Evolutionary conservation across 2,329 filamentous ascomycete species (phyloP).

Genomic region (Metarhizium album): DNA sequence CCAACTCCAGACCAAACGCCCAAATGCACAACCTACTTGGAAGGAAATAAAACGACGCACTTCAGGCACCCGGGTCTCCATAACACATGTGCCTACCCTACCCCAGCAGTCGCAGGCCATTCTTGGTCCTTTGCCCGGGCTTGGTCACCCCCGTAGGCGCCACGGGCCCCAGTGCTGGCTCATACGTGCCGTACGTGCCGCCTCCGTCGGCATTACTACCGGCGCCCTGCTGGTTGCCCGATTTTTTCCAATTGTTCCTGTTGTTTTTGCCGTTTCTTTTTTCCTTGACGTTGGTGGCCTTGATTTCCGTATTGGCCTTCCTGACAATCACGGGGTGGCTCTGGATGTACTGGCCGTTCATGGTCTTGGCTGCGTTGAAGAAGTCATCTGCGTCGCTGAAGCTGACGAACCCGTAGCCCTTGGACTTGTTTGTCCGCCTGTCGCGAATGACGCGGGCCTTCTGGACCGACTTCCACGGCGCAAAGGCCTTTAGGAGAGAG

Average conservation of each 20-base stretch:
- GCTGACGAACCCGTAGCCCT: slow-evolving; percentile 92
- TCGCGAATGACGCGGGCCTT: slow-evolving; percentile 92
- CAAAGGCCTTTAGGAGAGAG: slow-evolving; percentile 85
- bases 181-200: slow-evolving; percentile 33
- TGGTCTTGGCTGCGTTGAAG: slow-evolving; percentile 91
- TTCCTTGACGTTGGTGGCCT: slow-evolving; percentile 58
- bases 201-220: slow-evolving; percentile 17
- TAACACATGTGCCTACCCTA: slow-evolving; percentile 23
- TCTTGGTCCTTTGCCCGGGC: slow-evolving; percentile 57
- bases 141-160: slow-evolving; percentile 45
- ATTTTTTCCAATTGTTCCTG: slow-evolving; percentile 26
- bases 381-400: slow-evolving; percentile 94
- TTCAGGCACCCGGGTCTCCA: neutral
- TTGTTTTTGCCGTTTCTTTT: slow-evolving; percentile 30
- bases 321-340: slow-evolving; percentile 85
- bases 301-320: slow-evolving; percentile 87
- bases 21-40: slow-evolving; percentile 8
- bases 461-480: slow-evolving; percentile 75
- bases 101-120: slow-evolving; percentile 49
- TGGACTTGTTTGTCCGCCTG: slow-evolving; percentile 92
- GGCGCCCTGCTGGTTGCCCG: slow-evolving; percentile 15
- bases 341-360: slow-evolving; percentile 98
- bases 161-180: slow-evolving; percentile 39
- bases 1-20: slow-evolving; percentile 9
- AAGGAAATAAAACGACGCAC: neutral